Conservation (phyloP, 805 yeast genomes). For the Peterozyma toletana region DNA sequence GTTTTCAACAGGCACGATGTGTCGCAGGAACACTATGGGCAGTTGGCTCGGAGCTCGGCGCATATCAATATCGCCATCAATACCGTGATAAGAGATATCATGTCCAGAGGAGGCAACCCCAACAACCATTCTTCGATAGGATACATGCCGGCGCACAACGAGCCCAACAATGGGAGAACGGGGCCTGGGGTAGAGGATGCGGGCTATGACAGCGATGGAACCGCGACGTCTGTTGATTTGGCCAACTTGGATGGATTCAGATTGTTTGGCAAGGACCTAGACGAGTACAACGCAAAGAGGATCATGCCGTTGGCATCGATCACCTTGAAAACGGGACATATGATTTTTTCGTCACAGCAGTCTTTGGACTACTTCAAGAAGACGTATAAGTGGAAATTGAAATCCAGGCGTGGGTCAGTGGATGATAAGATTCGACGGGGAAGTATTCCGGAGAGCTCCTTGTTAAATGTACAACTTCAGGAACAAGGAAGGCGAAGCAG, state of each 20-base stretch:
- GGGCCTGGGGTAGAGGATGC: background rate
- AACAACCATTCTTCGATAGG: background rate
- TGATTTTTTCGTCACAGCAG: slow-evolving; percentile 9
- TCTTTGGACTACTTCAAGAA: slow-evolving; percentile 8
- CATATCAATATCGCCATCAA: slow-evolving; percentile 5
- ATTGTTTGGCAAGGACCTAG: slow-evolving; percentile 4
- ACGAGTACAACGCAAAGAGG: slow-evolving; percentile 9
- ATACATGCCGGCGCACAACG: background rate
- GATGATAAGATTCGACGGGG: background rate
- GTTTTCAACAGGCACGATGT: slow-evolving; percentile 6
- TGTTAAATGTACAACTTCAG: too few relatives aligned
- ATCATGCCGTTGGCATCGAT: slow-evolving; percentile 7
- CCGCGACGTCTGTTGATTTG: slow-evolving; percentile 6
- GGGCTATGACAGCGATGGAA: slow-evolving; percentile 7
- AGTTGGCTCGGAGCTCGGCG: slow-evolving; percentile 4
- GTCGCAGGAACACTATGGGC: slow-evolving; percentile 8
- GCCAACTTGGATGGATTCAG: background rate
- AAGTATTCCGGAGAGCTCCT: too few relatives aligned
- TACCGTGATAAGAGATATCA: slow-evolving; percentile 5
- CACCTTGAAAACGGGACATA: slow-evolving; percentile 9
- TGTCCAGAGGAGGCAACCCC: background rate
- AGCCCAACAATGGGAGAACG: background rate
- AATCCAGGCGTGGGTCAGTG: background rate
- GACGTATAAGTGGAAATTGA: slow-evolving; percentile 6
- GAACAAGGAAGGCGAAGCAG: background rate